Evolutionary conservation across 2,329 filamentous ascomycete species (phyloP).

Genomic region (Cercospora brassicicola): DNA sequence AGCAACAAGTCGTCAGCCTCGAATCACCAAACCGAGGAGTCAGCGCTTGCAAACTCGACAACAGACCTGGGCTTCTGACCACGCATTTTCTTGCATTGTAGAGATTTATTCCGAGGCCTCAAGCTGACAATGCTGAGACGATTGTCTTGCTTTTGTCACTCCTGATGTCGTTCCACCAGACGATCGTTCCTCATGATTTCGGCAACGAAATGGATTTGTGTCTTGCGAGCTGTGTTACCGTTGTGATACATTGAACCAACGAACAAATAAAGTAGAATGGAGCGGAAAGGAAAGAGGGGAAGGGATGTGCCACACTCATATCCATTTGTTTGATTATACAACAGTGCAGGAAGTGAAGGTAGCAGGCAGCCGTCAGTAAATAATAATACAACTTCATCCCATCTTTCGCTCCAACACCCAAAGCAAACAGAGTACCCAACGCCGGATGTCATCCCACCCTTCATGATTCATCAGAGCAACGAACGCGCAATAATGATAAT

Average conservation of each 20-base stretch:
- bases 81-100: background rate
- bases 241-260: background rate
- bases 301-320: background rate
- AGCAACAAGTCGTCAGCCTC: background rate
- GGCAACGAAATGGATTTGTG: background rate
- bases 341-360: background rate
- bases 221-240: background rate
- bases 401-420: background rate
- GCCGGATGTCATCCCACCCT: background rate
- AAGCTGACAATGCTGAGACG: background rate
- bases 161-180: too few relatives aligned
- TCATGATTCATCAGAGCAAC: constrained; percentile 1
- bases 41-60: background rate
- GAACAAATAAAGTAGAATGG: too few relatives aligned
- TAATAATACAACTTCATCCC: background rate
- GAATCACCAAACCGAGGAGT: background rate
- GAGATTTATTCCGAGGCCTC: too few relatives aligned
- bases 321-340: background rate
- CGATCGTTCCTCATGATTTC: too few relatives aligned
- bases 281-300: background rate
- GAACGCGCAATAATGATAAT: background rate
- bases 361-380: background rate
- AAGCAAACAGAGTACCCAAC: background rate
- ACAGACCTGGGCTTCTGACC: background rate
- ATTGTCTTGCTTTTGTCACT: background rate